Conservation (phyloP, 1,139 yeast genomes). For the Candida tropicalis region DNA sequence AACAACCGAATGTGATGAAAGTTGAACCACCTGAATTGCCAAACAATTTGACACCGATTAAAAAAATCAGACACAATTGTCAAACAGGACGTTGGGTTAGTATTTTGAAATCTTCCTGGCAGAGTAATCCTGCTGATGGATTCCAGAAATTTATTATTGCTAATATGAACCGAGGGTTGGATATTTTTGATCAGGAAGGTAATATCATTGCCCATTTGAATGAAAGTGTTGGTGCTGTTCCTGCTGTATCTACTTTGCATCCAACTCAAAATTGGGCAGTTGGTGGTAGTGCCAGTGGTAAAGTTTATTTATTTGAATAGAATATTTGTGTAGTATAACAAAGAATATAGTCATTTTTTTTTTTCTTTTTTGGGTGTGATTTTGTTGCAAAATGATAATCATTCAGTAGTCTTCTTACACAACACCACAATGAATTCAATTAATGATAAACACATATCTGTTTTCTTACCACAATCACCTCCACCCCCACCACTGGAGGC, state of each 20-base stretch:
- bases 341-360: not conserved
- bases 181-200: slow-evolving; percentile 77
- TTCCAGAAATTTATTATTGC: slow-evolving; percentile 86
- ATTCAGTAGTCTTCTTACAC: no score
- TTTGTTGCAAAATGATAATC: not conserved
- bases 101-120: slow-evolving; percentile 87
- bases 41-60: slow-evolving; percentile 52
- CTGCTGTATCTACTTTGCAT: slow-evolving; percentile 84
- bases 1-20: slow-evolving; percentile 19
- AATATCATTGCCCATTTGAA: slow-evolving; percentile 74
- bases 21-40: slow-evolving; percentile 28
- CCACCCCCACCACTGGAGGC: not conserved
- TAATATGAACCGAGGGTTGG: slow-evolving; percentile 87
- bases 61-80: slow-evolving; percentile 80
- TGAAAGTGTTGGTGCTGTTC: slow-evolving; percentile 78
- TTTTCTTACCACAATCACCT: not conserved
- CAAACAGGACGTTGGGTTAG: slow-evolving; percentile 98
- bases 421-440: not conserved
- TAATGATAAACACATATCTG: not conserved
- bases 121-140: slow-evolving; percentile 65
- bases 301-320: slow-evolving; percentile 62
- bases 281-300: slow-evolving; percentile 97
- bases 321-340: not conserved
- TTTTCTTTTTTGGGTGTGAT: not conserved
- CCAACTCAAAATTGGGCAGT: slow-evolving; percentile 86